These are phyloP conservation scores for Dactylellina cionopaga DNA, from an alignment of 2,329 filamentous ascomycete species.

Conservation along the genomic window DNA sequence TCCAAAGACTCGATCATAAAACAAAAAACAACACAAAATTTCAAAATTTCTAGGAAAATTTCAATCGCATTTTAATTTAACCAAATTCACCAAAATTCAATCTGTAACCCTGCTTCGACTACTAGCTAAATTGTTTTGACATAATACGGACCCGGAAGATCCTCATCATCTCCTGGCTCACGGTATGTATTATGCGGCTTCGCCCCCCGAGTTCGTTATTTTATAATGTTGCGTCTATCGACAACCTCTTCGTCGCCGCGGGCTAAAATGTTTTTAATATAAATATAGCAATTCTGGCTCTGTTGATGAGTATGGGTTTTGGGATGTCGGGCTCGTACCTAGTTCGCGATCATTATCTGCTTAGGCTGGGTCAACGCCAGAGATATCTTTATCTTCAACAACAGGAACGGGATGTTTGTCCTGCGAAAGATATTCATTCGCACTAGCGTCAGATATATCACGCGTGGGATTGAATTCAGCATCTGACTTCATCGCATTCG, in stretches of 20 bases:
- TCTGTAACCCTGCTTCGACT: too few relatives aligned
- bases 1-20: too few relatives aligned
- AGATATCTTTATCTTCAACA: constrained; percentile 5
- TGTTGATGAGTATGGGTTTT: too few relatives aligned
- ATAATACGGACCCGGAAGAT: constrained; percentile 25
- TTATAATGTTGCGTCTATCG: constrained; percentile 58
- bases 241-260: constrained; percentile 59
- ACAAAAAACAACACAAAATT: too few relatives aligned
- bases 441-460: constrained; percentile 3
- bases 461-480: not conserved
- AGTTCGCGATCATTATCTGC: constrained; percentile 1
- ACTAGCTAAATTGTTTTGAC: too few relatives aligned
- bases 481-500: not conserved
- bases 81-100: too few relatives aligned
- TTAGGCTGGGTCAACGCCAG: not conserved
- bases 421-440: constrained; percentile 5
- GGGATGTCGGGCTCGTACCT: not conserved
- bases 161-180: constrained; percentile 60
- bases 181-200: too few relatives aligned
- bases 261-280: too few relatives aligned
- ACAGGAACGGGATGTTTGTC: constrained; percentile 4
- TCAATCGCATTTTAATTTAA: too few relatives aligned
- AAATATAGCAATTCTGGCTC: too few relatives aligned
- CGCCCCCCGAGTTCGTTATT: constrained; percentile 57
- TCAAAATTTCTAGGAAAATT: too few relatives aligned